Conservation (phyloP, 1,284 basidiomycete species). For the Cystobasidium sp. region DNA sequence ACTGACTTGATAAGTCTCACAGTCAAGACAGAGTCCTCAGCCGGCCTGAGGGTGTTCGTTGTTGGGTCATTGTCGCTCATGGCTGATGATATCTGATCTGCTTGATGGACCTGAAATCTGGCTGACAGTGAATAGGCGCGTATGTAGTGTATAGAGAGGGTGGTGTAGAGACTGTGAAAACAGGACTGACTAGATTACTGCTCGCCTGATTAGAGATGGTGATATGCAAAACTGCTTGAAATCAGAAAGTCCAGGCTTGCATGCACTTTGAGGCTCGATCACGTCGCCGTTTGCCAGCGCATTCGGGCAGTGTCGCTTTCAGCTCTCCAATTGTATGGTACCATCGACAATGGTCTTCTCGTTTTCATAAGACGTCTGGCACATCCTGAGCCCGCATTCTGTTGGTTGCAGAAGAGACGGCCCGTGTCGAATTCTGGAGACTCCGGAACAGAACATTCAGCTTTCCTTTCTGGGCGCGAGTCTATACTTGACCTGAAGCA, state of each 20-base stretch:
- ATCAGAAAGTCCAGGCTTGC: no score
- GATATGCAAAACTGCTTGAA: no score
- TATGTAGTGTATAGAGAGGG: background rate
- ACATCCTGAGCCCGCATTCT: background rate
- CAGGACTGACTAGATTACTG: no score
- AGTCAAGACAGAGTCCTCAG: constrained; percentile 78
- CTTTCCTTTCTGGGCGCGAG: background rate
- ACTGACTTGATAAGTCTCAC: constrained; percentile 80
- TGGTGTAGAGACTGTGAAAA: background rate
- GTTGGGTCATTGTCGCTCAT: constrained; percentile 62
- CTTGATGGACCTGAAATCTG: background rate
- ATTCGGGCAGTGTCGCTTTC: no score
- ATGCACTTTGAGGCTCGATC: no score
- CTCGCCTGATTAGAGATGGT: no score
- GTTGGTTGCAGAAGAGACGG: background rate
- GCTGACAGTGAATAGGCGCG: background rate
- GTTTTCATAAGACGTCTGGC: no score
- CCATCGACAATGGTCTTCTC: no score
- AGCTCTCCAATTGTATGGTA: no score
- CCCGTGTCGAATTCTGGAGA: background rate
- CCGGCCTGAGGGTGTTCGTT: constrained; percentile 70
- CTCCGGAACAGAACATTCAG: background rate
- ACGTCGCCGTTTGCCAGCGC: no score
- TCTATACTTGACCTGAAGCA: background rate
- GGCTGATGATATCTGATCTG: constrained; percentile 4